These are phyloP conservation scores for Phytophthora vignae DNA, from an alignment of 352 stramenopile genomes.

Conservation along the genomic window DNA sequence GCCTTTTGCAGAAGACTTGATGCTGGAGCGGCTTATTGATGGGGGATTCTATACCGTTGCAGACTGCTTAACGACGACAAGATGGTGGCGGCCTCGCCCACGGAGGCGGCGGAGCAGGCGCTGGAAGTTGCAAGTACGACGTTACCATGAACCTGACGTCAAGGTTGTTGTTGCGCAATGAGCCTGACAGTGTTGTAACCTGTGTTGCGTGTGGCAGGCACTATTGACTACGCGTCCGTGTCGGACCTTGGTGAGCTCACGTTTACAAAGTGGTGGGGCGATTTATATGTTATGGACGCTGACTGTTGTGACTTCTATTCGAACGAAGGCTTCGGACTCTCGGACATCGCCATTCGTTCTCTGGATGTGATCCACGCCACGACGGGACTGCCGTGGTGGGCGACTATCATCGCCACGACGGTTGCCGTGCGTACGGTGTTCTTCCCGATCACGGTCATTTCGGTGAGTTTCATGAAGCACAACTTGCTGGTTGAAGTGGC, in stretches of 20 bases:
- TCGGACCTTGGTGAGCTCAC: slow-evolving; percentile 55
- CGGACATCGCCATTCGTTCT: slow-evolving; percentile 76
- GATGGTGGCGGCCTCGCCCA: slow-evolving; percentile 50
- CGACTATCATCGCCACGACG: slow-evolving; percentile 86
- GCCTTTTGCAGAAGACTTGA: not conserved
- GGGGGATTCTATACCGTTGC: not conserved
- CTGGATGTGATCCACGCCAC: slow-evolving; percentile 82
- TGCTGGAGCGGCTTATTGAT: slow-evolving; percentile 7
- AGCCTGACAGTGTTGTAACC: slow-evolving; percentile 17
- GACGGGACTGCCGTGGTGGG: slow-evolving; percentile 89
- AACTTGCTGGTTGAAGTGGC: not conserved
- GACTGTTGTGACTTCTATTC: not conserved
- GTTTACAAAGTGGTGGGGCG: no score
- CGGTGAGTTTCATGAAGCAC: slow-evolving; percentile 44
- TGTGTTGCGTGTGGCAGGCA: slow-evolving; percentile 30
- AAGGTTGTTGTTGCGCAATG: slow-evolving; percentile 1
- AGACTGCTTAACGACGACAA: slow-evolving; percentile 58
- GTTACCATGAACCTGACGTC: not conserved
- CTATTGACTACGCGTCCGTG: slow-evolving; percentile 60
- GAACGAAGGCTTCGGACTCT: slow-evolving; percentile 60
- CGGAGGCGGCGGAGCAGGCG: slow-evolving; percentile 54
- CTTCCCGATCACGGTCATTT: slow-evolving; percentile 83
- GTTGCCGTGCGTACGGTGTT: slow-evolving; percentile 75
- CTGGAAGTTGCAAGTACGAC: slow-evolving; percentile 51
- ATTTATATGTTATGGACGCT: not conserved